phyloP scores from a whole-genome alignment of 1,284 basidiomycete genomes.

The Chiua sp. region DNA sequence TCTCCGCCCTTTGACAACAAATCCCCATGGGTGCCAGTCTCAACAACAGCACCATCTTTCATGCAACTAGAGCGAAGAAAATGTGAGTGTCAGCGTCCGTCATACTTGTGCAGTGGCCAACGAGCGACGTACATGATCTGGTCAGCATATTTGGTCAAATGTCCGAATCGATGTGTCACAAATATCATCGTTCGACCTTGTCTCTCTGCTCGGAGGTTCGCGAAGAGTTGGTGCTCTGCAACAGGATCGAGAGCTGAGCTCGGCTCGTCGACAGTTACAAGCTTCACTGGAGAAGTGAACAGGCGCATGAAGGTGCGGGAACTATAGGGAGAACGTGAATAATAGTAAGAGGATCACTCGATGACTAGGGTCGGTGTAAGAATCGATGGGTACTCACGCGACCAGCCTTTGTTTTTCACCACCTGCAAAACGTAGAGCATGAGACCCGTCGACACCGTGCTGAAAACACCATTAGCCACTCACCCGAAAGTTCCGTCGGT shows the following conservation, averaged over 20 bases:
- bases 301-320: constrained; percentile 51
- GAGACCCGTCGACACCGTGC: neutral
- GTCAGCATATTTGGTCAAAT: constrained; percentile 67
- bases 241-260: constrained; percentile 59
- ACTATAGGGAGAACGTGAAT: constrained; percentile 18
- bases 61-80: constrained; percentile 51
- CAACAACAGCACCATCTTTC: constrained; percentile 58
- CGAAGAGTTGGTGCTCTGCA: constrained; percentile 56
- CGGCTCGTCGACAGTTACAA: constrained; percentile 57
- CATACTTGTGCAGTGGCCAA: neutral
- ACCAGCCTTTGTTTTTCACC: constrained; percentile 50
- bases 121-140: constrained; percentile 53
- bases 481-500: constrained; percentile 40
- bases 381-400: constrained; percentile 37
- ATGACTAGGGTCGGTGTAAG: neutral
- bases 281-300: constrained; percentile 45
- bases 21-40: constrained; percentile 58
- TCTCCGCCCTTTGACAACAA: constrained; percentile 52
- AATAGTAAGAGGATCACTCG: neutral
- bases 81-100: neutral
- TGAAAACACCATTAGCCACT: neutral
- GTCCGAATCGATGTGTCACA: constrained; percentile 72
- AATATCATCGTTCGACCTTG: constrained; percentile 70
- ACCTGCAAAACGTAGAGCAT: constrained; percentile 26
- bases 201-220: constrained; percentile 52